Conservation (phyloP, 306 rosid genomes). For the Calophaca sinica region DNA sequence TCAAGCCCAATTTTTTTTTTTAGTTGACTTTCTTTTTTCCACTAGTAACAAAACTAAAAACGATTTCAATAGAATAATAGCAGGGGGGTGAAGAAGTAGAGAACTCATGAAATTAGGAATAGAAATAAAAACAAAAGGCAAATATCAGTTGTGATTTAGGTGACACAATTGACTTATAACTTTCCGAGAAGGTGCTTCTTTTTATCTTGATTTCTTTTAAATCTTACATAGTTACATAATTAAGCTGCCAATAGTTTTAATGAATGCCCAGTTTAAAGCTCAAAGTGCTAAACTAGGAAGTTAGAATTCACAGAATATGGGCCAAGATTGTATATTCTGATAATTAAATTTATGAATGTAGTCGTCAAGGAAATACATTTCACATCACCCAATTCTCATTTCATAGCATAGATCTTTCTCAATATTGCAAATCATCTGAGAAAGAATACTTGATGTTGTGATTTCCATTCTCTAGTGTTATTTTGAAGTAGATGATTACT, state of each 20-base stretch:
- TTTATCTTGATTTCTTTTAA: neutral
- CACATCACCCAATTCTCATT: no score
- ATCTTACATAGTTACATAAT: neutral
- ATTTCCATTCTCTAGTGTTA: no score
- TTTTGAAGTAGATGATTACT: neutral
- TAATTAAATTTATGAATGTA: neutral
- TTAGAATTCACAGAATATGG: neutral
- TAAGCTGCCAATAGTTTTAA: neutral
- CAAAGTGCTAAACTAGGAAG: neutral
- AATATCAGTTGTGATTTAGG: neutral
- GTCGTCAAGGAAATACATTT: no score
- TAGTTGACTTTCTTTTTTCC: no score
- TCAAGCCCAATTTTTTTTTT: no score
- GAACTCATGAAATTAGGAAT: neutral
- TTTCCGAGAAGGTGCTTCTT: neutral
- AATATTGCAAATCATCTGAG: neutral
- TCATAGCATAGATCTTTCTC: no score
- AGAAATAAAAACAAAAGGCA: neutral
- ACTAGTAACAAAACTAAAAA: no score
- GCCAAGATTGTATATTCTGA: neutral
- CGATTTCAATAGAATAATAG: no score
- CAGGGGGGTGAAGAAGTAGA: neutral
- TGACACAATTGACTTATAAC: neutral
- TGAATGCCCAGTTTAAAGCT: neutral
- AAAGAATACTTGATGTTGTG: neutral